A percentile compares a stretch with the other conserved stretches of the same genome.
phyloP scores from a whole-genome alignment of 768 basidiomycete species.

The Kwoniella shandongensis region DNA sequence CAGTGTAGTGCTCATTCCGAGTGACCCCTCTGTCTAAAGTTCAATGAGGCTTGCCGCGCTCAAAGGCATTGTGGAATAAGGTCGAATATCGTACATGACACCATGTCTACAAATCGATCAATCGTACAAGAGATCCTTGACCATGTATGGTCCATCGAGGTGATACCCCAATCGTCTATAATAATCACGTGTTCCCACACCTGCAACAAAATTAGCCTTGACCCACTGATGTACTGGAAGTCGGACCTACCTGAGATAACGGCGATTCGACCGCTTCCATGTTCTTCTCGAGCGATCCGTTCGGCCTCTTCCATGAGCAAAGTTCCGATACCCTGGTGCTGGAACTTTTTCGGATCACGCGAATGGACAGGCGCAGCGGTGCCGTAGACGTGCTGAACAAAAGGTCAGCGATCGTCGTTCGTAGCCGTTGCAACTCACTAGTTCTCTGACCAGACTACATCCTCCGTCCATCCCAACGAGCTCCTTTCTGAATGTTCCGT shows the following conservation, averaged over 20 bases:
- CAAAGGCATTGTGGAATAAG: no score
- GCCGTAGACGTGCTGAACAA: constrained; percentile 70
- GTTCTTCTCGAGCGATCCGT: constrained; percentile 93
- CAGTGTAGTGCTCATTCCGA: no score
- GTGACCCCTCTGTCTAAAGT: no score
- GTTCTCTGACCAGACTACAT: constrained; percentile 87
- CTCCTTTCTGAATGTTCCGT: constrained; percentile 94
- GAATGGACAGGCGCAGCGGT: constrained; percentile 97
- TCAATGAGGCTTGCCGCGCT: no score
- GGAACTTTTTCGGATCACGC: constrained; percentile 96
- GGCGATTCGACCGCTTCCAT: constrained; percentile 91
- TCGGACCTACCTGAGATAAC: constrained; percentile 79
- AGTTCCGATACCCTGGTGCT: constrained; percentile 96
- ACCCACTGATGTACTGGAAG: neutral
- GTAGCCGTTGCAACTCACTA: constrained; percentile 56
- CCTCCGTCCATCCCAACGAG: constrained; percentile 66
- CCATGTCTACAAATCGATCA: no score
- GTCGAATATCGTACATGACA: no score
- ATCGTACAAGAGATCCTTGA: constrained; percentile 60
- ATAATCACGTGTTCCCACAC: constrained; percentile 95
- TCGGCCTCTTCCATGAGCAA: constrained; percentile 99
- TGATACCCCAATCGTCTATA: constrained; percentile 92
- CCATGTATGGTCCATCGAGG: constrained; percentile 97
- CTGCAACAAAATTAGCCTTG: constrained; percentile 53
- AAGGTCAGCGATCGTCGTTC: neutral